Conservation (phyloP, 1,284 basidiomycete species). For the Marasmius oreades region DNA sequence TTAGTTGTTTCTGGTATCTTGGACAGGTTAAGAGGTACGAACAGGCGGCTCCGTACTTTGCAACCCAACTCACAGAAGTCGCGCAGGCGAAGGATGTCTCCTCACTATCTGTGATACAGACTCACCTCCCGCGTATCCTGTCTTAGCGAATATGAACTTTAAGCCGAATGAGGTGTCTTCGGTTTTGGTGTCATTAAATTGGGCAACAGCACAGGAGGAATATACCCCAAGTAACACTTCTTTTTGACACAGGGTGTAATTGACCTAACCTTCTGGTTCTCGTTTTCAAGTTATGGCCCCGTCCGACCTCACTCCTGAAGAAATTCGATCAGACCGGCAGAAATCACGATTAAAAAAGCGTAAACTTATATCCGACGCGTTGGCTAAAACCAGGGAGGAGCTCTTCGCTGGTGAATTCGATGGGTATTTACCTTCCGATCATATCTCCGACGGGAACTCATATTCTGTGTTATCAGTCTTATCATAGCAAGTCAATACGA, state of each 20-base stretch:
- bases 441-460: neutral
- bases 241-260: neutral
- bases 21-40: slow-evolving; percentile 81
- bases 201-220: slow-evolving; percentile 84
- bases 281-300: slow-evolving; percentile 48
- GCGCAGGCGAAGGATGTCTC: slow-evolving; percentile 72
- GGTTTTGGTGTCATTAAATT: slow-evolving; percentile 76
- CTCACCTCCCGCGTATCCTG: slow-evolving; percentile 89
- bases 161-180: slow-evolving; percentile 48
- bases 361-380: slow-evolving; percentile 54
- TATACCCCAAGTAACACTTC: slow-evolving; percentile 58
- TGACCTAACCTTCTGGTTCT: slow-evolving; percentile 6
- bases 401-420: slow-evolving; percentile 88
- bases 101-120: slow-evolving; percentile 89
- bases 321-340: slow-evolving; percentile 67
- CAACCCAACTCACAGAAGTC: slow-evolving; percentile 9
- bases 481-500: slow-evolving; percentile 87
- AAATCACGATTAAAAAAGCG: slow-evolving; percentile 68
- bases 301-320: slow-evolving; percentile 49
- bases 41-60: neutral
- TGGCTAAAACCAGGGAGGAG: slow-evolving; percentile 71
- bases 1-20: slow-evolving; percentile 84
- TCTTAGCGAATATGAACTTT: slow-evolving; percentile 87
- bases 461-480: slow-evolving; percentile 44
- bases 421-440: slow-evolving; percentile 44